phyloP scores from a whole-genome alignment of 306 rosid genomes.

The Ceratonia siliqua region DNA sequence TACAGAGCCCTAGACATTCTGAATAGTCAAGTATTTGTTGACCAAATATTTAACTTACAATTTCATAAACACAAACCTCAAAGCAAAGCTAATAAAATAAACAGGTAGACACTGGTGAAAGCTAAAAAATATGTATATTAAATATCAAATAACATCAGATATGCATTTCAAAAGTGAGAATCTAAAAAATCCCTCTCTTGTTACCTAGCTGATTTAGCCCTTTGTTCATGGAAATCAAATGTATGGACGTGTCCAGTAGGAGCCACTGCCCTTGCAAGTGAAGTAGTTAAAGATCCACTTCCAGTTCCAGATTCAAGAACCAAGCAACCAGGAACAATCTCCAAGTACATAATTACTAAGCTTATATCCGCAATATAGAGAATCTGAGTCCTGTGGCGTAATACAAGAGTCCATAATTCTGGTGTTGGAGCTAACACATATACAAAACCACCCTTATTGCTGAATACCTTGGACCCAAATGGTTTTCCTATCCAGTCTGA shows the following conservation, averaged over 20 bases:
- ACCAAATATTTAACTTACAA: background rate
- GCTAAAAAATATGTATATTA: background rate
- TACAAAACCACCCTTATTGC: constrained; percentile 75
- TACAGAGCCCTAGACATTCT: background rate
- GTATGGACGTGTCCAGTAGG: constrained; percentile 80
- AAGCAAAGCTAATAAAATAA: background rate
- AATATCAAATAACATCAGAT: constrained; percentile 1
- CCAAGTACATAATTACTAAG: constrained; percentile 79
- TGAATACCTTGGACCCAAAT: constrained; percentile 78
- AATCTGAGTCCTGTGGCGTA: constrained; percentile 90
- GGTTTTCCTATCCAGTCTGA: constrained; percentile 90
- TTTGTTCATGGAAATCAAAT: constrained; percentile 88
- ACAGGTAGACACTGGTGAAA: background rate
- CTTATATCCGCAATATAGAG: constrained; percentile 88
- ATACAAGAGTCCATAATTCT: constrained; percentile 83
- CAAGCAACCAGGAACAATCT: constrained; percentile 76
- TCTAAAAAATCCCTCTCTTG: background rate
- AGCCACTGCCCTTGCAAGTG: constrained; percentile 82
- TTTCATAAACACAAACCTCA: constrained; percentile 9
- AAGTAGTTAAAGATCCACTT: constrained; percentile 87
- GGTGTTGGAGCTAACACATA: constrained; percentile 90
- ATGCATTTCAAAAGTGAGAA: background rate
- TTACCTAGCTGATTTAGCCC: constrained; percentile 88
- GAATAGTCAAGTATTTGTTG: background rate
- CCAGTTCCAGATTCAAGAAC: constrained; percentile 94